Conservation (phyloP, 2,329 filamentous ascomycete species). For the Huntiella savannae region DNA sequence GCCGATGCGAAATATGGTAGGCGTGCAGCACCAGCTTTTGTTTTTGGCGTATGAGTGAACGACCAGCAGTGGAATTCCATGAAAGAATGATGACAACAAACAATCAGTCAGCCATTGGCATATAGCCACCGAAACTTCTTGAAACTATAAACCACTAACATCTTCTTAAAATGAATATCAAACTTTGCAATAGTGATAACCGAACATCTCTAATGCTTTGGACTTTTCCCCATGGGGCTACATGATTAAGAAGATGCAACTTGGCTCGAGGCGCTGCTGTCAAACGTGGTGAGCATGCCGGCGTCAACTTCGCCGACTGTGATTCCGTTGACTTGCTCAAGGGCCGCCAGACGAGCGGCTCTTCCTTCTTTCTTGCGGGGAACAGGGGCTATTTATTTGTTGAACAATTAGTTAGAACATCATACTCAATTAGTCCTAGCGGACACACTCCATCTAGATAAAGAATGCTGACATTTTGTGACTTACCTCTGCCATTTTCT, state of each 20-base stretch:
- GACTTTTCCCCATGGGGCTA: too few relatives aligned
- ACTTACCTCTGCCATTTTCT: slow-evolving; percentile 75
- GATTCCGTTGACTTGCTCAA: slow-evolving; percentile 12
- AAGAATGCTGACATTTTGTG: background rate
- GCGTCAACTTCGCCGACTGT: slow-evolving; percentile 10
- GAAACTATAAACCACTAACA: too few relatives aligned
- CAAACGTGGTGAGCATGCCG: slow-evolving; percentile 9
- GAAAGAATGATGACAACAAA: background rate
- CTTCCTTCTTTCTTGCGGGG: slow-evolving; percentile 12
- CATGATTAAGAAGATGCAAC: background rate
- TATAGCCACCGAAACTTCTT: background rate
- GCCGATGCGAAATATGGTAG: too few relatives aligned
- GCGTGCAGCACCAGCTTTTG: too few relatives aligned
- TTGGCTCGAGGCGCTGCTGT: slow-evolving; percentile 3
- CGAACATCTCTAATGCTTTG: too few relatives aligned
- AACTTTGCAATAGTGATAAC: too few relatives aligned
- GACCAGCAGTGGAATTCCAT: too few relatives aligned
- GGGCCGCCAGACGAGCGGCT: slow-evolving; percentile 11
- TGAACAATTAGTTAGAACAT: background rate
- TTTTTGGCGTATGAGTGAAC: too few relatives aligned
- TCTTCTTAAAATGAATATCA: too few relatives aligned
- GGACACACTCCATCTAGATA: background rate
- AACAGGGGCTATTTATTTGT: slow-evolving; percentile 10
- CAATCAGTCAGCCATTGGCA: background rate
- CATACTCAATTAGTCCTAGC: background rate